Evolutionary conservation across 1,139 yeast species (phyloP).

Genomic region (Saccharomyces hybrid): DNA sequence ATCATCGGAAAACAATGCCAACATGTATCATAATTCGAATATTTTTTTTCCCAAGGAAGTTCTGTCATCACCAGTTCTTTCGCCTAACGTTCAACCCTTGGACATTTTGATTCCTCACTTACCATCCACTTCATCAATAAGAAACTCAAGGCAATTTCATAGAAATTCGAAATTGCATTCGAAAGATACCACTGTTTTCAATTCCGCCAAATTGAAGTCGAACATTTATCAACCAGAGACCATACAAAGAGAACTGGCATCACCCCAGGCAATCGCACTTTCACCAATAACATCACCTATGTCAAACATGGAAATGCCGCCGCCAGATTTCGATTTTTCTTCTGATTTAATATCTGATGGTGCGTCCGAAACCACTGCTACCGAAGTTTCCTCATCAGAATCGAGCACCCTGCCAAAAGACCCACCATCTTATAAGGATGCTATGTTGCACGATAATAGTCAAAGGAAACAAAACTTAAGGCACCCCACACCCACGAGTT

Average conservation of each 20-base stretch:
- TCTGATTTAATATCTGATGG: constrained; percentile 21
- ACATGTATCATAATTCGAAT: constrained; percentile 32
- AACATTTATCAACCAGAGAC: constrained; percentile 55
- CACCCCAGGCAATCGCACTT: constrained; percentile 55
- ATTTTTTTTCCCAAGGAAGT: constrained; percentile 36
- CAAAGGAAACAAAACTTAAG: constrained; percentile 5
- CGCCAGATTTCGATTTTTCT: constrained; percentile 24
- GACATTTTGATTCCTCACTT: constrained; percentile 25
- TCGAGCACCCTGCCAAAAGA: constrained; percentile 30
- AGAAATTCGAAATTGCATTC: constrained; percentile 7
- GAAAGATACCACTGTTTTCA: constrained; percentile 12
- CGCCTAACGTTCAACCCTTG: constrained; percentile 50
- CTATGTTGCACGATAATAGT: constrained; percentile 10
- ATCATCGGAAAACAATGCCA: not conserved
- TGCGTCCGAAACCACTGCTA: constrained; percentile 6
- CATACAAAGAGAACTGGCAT: constrained; percentile 39
- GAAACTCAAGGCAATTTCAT: constrained; percentile 10
- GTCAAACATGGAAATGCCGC: constrained; percentile 11
- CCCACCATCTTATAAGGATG: constrained; percentile 35
- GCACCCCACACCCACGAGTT: constrained; percentile 7
- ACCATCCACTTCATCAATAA: constrained; percentile 8
- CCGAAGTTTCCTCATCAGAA: not conserved
- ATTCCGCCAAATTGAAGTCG: constrained; percentile 33
- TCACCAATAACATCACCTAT: constrained; percentile 37
- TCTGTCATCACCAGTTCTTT: constrained; percentile 39